phyloP scores from a whole-genome alignment of 169 alveolate genomes.

The Amoebophrya sp. region DNA sequence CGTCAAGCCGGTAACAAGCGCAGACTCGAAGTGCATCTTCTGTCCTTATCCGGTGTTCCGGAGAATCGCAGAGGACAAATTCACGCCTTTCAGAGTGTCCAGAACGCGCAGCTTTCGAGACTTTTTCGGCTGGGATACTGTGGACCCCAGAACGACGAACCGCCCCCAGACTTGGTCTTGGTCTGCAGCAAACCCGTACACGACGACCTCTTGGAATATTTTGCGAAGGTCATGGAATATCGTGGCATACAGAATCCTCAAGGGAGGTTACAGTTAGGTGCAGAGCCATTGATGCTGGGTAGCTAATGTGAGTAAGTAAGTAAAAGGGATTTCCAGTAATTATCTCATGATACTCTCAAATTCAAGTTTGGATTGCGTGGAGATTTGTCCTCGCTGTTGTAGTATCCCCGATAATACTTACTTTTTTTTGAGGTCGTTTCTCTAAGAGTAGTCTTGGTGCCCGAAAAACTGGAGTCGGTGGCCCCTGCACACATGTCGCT shows the following conservation, averaged over 20 bases:
- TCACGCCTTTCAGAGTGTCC: not conserved
- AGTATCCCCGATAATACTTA: no score
- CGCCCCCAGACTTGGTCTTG: not conserved
- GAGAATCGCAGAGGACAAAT: not conserved
- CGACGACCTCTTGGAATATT: not conserved
- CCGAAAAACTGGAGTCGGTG: not conserved
- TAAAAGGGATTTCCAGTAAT: no score
- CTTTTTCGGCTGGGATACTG: not conserved
- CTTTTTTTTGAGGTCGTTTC: no score
- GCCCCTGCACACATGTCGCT: not conserved
- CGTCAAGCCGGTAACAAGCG: not conserved
- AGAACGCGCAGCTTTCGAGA: not conserved
- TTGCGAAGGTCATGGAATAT: not conserved
- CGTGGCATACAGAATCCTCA: not conserved
- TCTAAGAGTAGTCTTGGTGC: not conserved
- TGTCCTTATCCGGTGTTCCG: not conserved
- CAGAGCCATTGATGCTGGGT: no score
- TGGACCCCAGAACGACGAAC: not conserved
- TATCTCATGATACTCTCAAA: no score
- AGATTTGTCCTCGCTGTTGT: no score
- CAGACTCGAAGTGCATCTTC: not conserved
- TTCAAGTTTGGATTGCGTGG: no score
- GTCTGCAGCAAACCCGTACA: not conserved
- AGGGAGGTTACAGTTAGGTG: not conserved
- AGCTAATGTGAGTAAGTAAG: no score